Base-by-base conservation (phyloP, 2,329 filamentous ascomycete species). In the Fusarium tanahbumbuense region DNA sequence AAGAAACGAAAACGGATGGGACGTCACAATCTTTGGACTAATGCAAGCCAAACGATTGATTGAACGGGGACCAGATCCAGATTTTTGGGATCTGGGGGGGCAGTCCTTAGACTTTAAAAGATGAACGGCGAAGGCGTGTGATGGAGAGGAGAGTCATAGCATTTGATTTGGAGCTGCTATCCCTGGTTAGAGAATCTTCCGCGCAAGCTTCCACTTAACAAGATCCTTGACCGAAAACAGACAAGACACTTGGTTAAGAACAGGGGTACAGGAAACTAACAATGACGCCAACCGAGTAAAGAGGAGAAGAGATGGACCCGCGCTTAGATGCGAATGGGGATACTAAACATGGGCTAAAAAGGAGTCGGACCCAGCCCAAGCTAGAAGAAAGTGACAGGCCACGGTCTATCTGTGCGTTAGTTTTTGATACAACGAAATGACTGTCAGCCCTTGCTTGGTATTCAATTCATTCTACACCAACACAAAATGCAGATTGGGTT, bases 261-360 rank as follows among this genome's bases (percentile, higher is more conserved):
- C 49, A 53, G 49, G 42, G 63, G 60, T 13, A 30, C 13, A 27
- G 42, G 40, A 34, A 55, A 45, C 57, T 60, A 60, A 37, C 32
- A 27, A 66, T 66, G 61, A 66, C 61, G 63, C 63, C 54, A 66
- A 46, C 49, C 60, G 60, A 63, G 55, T n/a, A 37, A 37, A 42
- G 42, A 56, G 23, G 22, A 20, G 48, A 20, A 16, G 22, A 40
- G n/a, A 6, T 27, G 25, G 34, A n/a, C 34, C 49, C 32, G 23
- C 18, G n/a, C 47, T 41, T 41, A 44, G 41, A 44, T 44, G 41
- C 22, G 20, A 23, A 44, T 44, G 41, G 34, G 13, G n/a, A 53
- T n/a, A 12, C 34, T 37, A 37, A 37, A 37, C 34, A 20, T 37
- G 49, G 25, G 34, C 32, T 28, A 27, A 53, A 42, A 42, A 53